Conservation (phyloP, 192 early-diverging fungal genomes). For the Coemansia aciculifera region DNA sequence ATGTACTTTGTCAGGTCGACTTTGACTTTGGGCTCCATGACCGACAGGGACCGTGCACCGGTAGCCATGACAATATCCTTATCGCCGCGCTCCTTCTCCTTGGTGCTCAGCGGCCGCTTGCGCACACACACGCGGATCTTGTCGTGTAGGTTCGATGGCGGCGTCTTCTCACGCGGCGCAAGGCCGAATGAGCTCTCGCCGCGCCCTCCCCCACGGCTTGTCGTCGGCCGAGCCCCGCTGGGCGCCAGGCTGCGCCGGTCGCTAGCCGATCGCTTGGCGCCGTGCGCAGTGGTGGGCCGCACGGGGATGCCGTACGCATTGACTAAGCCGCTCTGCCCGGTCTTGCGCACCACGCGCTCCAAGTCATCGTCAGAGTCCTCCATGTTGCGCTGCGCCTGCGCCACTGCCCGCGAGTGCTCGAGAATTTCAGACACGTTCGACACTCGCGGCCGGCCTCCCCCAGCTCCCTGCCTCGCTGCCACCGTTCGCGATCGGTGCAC, state of each 20-base stretch:
- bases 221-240: constrained; percentile 17
- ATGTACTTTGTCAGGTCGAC: constrained; percentile 95
- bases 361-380: constrained; percentile 44
- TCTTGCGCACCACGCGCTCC: constrained; percentile 48
- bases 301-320: constrained; percentile 45
- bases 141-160: constrained; percentile 56
- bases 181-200: constrained; percentile 17
- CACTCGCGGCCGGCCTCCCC: constrained; percentile 20
- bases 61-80: constrained; percentile 77
- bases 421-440: constrained; percentile 37
- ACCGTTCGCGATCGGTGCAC: constrained; percentile 11
- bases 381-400: constrained; percentile 20
- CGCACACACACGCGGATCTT: constrained; percentile 96
- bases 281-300: constrained; percentile 32
- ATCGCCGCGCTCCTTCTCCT: constrained; percentile 79
- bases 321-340: constrained; percentile 36
- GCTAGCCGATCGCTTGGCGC: constrained; percentile 21
- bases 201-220: constrained; percentile 19
- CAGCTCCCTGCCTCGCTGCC: constrained; percentile 15
- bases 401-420: constrained; percentile 30
- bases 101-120: constrained; percentile 89
- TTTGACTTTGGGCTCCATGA: constrained; percentile 96
- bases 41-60: constrained; percentile 70
- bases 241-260: constrained; percentile 43
- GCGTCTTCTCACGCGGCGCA: constrained; percentile 16